Conservation (phyloP, 495 filamentous ascomycete genomes). For the Lepidopterella palustris region DNA sequence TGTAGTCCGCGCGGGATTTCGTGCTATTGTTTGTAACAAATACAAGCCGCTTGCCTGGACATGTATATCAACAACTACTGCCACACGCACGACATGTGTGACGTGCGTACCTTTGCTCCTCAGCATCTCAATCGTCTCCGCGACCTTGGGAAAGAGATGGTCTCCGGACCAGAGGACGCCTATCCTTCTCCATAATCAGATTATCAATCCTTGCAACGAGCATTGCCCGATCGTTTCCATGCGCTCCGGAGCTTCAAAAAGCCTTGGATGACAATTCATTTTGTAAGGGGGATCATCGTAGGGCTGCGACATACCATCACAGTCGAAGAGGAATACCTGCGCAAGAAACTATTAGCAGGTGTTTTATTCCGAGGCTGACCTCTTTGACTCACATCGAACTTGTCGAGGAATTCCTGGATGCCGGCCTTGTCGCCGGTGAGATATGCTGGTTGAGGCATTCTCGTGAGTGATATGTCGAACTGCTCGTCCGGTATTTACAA, state of each 20-base stretch:
- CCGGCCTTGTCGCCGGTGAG: slow-evolving; percentile 70
- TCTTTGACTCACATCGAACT: slow-evolving; percentile 75
- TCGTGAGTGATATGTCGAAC: too few species aligned
- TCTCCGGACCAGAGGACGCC: slow-evolving; percentile 96
- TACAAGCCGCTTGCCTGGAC: slow-evolving; percentile 76
- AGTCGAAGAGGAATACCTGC: slow-evolving; percentile 91
- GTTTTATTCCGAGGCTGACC: not conserved
- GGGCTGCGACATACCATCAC: slow-evolving; percentile 65
- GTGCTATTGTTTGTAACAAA: slow-evolving; percentile 99
- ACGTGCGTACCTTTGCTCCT: slow-evolving; percentile 60
- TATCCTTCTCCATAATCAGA: slow-evolving; percentile 46
- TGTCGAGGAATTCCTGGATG: slow-evolving; percentile 74
- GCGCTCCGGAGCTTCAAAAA: not conserved
- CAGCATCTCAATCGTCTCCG: slow-evolving; percentile 75
- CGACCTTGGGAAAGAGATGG: slow-evolving; percentile 71
- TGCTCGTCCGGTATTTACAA: too few species aligned
- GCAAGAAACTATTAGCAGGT: slow-evolving; percentile 5
- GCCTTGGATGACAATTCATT: not conserved
- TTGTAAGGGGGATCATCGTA: slow-evolving; percentile 12
- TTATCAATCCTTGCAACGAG: not conserved
- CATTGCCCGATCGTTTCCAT: not conserved
- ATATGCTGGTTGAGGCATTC: slow-evolving; percentile 52
- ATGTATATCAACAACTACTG: not conserved
- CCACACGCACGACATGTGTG: not conserved
- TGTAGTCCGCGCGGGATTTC: slow-evolving; percentile 86